A percentile compares a stretch with the other conserved stretches of the same genome.
Conservation (phyloP, 306 rosid species). For the Bauhinia variegata region DNA sequence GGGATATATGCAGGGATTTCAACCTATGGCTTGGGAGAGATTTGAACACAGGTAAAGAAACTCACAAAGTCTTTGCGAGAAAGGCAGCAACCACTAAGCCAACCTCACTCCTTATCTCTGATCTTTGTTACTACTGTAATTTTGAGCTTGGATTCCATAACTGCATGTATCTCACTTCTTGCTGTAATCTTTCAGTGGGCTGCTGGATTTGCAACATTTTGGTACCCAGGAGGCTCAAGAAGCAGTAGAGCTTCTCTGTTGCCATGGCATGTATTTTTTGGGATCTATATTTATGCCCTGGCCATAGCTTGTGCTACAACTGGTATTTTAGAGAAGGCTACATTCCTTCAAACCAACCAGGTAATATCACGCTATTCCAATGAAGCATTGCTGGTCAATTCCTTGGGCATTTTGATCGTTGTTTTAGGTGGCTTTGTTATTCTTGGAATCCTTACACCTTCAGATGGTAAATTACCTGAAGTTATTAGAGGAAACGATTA, state of each 20-base stretch:
- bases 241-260: constrained; percentile 62
- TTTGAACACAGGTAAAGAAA: too few relatives aligned
- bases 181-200: constrained; percentile 61
- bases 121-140: neutral
- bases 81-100: too few relatives aligned
- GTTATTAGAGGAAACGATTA: constrained; percentile 51
- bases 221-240: constrained; percentile 94
- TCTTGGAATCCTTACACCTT: constrained; percentile 67
- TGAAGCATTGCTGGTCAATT: constrained; percentile 78
- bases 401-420: constrained; percentile 72
- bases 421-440: constrained; percentile 76
- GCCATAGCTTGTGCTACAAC: constrained; percentile 75
- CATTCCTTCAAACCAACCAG: constrained; percentile 76
- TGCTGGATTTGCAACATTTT: constrained; percentile 80
- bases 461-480: constrained; percentile 52
- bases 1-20: too few relatives aligned
- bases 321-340: constrained; percentile 79
- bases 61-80: too few relatives aligned
- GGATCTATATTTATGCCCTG: constrained; percentile 78
- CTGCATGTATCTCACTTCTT: constrained; percentile 32
- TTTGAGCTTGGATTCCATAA: constrained; percentile 18
- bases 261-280: constrained; percentile 94
- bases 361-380: constrained; percentile 82
- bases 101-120: too few relatives aligned
- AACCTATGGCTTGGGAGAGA: too few relatives aligned